Base-by-base conservation (phyloP, 1,139 yeast genomes). In the Zygosaccharomyces sapae region DNA sequence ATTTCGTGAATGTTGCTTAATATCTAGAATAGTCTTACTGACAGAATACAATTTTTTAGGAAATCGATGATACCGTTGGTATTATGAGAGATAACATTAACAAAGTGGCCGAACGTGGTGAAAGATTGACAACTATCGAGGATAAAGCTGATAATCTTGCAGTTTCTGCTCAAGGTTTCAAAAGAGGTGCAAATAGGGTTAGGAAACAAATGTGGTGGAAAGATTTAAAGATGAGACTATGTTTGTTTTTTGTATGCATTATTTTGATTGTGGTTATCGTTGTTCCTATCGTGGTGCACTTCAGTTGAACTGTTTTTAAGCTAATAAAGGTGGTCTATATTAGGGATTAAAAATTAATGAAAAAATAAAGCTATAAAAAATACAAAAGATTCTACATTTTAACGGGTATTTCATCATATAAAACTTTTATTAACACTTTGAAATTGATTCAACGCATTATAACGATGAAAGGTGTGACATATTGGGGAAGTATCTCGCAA, bases 181-280 rank as follows among this genome's bases (percentile, higher is more conserved):
- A 95, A 68, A 80, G 96, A 67, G 96, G 97, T 37, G 98, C 98
- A 49, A 92, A 90, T 71, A 81, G 96, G 61, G 97, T 92, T 43
- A 86, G 99, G 73, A 94, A 90, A 70, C 96, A 89, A 67, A 92
- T 92, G 97, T 92, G 98, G 98, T 86, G 95, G 88, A 92, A 94
- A 70, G 97, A 92, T 68, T 79, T 94, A 80, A 92, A 92, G 74
- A 86, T 92, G 95, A 83, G 96, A 69, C 74, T 90, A 75, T 92
- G 98, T 69, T 75, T 92, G 52, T 85, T 88, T 52, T 76, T 86
- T 38, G 95, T 86, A 38, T 76, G 85, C 33, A 77, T 94, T 53
- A 83, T 92, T 62, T 74, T 90, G 46, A 75, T 94, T 61, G 78
- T 90, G 54, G 95, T 92, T 45, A 89, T 92, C 59, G 85, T 90